Percentiles rank a stretch among this genome's conserved stretches.
These are phyloP conservation scores for Magnusiomyces clavatus DNA, from an alignment of 1,139 yeast species.

Conservation along the genomic window DNA sequence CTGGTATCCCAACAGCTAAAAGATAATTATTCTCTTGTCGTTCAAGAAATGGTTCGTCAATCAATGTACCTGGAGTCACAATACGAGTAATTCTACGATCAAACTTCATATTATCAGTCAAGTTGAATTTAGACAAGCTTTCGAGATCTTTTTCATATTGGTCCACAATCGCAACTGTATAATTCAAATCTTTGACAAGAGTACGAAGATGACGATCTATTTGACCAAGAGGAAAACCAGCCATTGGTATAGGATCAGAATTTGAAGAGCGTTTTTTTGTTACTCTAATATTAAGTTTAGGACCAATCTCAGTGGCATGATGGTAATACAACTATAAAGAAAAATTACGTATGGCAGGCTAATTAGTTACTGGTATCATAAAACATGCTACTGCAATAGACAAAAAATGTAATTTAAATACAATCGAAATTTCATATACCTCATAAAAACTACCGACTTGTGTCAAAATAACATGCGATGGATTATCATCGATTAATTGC, in stretches of 20 bases:
- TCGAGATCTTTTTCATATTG: slow-evolving; percentile 37
- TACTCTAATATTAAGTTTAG: slow-evolving; percentile 55
- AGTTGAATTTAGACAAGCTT: background rate
- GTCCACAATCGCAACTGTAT: slow-evolving; percentile 74
- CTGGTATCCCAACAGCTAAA: slow-evolving; percentile 40
- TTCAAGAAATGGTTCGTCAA: slow-evolving; percentile 79
- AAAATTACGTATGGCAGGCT: background rate
- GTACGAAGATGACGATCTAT: slow-evolving; percentile 65
- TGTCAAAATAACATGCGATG: slow-evolving; percentile 69
- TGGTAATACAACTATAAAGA: slow-evolving; percentile 56
- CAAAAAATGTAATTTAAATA: background rate
- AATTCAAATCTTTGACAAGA: slow-evolving; percentile 60
- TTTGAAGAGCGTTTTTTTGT: slow-evolving; percentile 39
- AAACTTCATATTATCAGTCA: slow-evolving; percentile 33
- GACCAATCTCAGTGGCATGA: slow-evolving; percentile 72
- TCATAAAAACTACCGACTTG: slow-evolving; percentile 93
- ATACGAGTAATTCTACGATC: slow-evolving; percentile 70
- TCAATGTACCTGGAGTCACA: slow-evolving; percentile 86
- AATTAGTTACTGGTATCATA: background rate
- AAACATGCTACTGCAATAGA: slow-evolving; percentile 10
- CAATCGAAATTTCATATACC: slow-evolving; percentile 2
- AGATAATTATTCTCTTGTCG: slow-evolving; percentile 64
- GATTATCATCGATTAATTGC: slow-evolving; percentile 43
- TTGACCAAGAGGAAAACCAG: slow-evolving; percentile 79
- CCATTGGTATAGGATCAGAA: slow-evolving; percentile 61